Evolutionary conservation across 257 asterid genomes (phyloP).

Genomic region (Coffea canephora): DNA sequence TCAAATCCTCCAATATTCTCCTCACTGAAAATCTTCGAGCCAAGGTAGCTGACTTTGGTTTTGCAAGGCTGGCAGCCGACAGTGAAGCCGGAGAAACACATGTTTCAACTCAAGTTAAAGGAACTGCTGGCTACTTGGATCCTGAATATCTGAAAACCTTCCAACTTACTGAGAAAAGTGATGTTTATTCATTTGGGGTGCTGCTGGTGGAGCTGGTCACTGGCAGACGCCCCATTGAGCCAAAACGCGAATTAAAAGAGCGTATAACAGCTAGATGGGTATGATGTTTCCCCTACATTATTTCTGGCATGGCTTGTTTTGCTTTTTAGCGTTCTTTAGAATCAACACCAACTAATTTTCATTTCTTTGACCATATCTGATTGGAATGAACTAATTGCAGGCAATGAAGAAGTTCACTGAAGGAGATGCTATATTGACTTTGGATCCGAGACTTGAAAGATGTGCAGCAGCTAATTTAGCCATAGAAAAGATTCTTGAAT

Average conservation of each 20-base stretch:
- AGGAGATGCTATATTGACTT: slow-evolving; percentile 70
- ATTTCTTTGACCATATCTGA: neutral
- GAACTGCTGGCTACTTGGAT: slow-evolving; percentile 96
- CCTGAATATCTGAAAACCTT: slow-evolving; percentile 88
- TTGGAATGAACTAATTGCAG: slow-evolving; percentile 37
- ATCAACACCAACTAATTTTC: neutral
- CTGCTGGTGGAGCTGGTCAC: slow-evolving; percentile 82
- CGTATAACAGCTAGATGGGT: slow-evolving; percentile 94
- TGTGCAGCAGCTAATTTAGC: slow-evolving; percentile 58
- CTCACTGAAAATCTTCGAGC: slow-evolving; percentile 84
- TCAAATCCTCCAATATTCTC: slow-evolving; percentile 94
- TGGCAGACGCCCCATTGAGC: slow-evolving; percentile 87
- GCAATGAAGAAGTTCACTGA: slow-evolving; percentile 65
- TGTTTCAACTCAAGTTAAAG: slow-evolving; percentile 94
- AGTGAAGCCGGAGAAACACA: slow-evolving; percentile 81
- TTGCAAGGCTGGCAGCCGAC: slow-evolving; percentile 78
- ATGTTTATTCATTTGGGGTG: slow-evolving; percentile 89
- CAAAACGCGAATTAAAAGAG: slow-evolving; percentile 68
- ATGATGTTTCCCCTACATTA: slow-evolving; percentile 15
- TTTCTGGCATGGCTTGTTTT: neutral
- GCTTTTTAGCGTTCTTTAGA: neutral
- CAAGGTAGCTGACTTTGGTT: slow-evolving; percentile 97
- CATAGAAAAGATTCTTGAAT: slow-evolving; percentile 64
- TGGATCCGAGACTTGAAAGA: slow-evolving; percentile 79
- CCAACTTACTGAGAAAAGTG: slow-evolving; percentile 97